phyloP scores from a whole-genome alignment of 2,329 filamentous ascomycete species.

The Teratosphaeria viscida region DNA sequence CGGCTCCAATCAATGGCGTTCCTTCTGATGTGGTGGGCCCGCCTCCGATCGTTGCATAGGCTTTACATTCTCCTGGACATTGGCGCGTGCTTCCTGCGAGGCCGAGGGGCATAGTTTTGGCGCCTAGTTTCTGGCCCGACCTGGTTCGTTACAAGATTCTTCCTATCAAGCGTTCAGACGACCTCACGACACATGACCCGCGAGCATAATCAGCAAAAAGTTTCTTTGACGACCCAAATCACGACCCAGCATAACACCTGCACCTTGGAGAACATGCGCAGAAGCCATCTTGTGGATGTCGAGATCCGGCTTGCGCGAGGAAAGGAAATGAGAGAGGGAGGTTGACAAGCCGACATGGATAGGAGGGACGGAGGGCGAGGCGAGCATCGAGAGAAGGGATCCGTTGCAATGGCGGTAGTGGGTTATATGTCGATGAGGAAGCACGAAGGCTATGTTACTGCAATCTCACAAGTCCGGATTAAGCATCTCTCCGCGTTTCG shows the following conservation, averaged over 20 bases:
- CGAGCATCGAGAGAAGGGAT: not conserved
- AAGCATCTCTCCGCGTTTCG: not conserved
- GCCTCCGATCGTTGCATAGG: slow-evolving; percentile 36
- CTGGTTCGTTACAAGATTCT: slow-evolving; percentile 2
- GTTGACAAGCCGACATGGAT: slow-evolving; percentile 10
- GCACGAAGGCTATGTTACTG: not conserved
- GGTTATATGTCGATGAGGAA: not conserved
- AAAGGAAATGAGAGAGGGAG: slow-evolving; percentile 2
- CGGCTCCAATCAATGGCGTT: slow-evolving; percentile 17
- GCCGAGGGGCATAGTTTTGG: slow-evolving; percentile 7
- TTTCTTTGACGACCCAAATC: slow-evolving; percentile 20
- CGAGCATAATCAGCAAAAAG: slow-evolving; percentile 10
- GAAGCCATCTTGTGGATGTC: slow-evolving; percentile 16
- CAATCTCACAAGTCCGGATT: not conserved
- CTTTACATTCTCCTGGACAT: not conserved
- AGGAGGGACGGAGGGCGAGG: not conserved
- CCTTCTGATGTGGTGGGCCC: slow-evolving; percentile 34
- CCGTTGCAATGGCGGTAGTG: not conserved
- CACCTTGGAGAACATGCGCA: slow-evolving; percentile 10
- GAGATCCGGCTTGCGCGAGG: slow-evolving; percentile 2
- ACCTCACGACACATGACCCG: slow-evolving; percentile 18
- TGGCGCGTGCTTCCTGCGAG: not conserved
- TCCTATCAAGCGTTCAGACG: slow-evolving; percentile 17
- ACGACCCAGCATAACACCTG: slow-evolving; percentile 13
- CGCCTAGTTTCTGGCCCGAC: slow-evolving; percentile 11